A percentile compares a stretch with the other conserved stretches of the same genome.
Evolutionary conservation across 345 rosid genomes (phyloP).

Genomic region (Gossypium thurberi): DNA sequence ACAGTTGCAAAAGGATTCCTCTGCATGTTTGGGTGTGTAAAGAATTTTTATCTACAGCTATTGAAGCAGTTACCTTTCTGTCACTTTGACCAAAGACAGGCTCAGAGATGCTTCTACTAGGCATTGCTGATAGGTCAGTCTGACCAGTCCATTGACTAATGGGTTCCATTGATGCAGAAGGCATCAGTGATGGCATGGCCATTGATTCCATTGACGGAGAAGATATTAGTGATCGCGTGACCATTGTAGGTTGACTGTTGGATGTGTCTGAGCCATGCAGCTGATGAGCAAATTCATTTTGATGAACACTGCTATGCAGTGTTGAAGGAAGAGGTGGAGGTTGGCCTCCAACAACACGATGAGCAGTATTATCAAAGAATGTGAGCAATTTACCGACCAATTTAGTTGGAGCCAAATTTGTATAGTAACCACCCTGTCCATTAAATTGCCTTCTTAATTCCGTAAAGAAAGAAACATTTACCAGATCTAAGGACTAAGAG

Average conservation of each 20-base stretch:
- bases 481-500: constrained; percentile 7
- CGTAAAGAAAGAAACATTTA: constrained; percentile 5
- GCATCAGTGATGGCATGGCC: constrained; percentile 48
- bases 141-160: constrained; percentile 33
- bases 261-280: constrained; percentile 31
- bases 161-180: constrained; percentile 52
- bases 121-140: constrained; percentile 31
- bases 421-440: constrained; percentile 54
- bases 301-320: constrained; percentile 25
- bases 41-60: not conserved
- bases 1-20: not conserved
- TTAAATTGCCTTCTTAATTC: constrained; percentile 7
- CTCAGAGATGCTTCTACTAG: constrained; percentile 61
- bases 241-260: constrained; percentile 45
- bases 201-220: constrained; percentile 34
- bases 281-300: constrained; percentile 32
- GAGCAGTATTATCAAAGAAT: constrained; percentile 59
- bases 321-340: constrained; percentile 61
- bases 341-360: constrained; percentile 55
- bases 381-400: constrained; percentile 54
- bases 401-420: constrained; percentile 56
- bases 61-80: constrained; percentile 37
- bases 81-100: constrained; percentile 58
- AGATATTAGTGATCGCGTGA: constrained; percentile 45
- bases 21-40: not conserved